Conservation (phyloP, 768 basidiomycete genomes). For the Amylocystis lapponica region DNA sequence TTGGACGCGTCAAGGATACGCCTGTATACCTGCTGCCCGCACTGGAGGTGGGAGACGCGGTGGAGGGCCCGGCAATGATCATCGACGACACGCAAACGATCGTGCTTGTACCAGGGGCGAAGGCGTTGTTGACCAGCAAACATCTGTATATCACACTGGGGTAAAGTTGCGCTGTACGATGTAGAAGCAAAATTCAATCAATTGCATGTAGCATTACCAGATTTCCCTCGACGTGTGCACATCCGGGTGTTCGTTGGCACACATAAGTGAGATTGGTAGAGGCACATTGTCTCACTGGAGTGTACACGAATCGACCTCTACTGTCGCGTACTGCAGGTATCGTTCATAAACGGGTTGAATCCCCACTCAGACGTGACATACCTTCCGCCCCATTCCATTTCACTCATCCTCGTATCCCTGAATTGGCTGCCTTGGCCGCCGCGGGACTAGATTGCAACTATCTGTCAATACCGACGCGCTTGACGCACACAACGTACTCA, state of each 20-base stretch:
- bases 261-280: too few species aligned
- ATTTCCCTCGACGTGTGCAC: too few species aligned
- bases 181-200: not conserved
- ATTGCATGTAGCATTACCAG: not conserved
- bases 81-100: conserved; percentile 96
- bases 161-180: conserved; percentile 4
- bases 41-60: conserved; percentile 61
- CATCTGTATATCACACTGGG: conserved; percentile 54
- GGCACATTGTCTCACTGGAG: too few species aligned
- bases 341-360: too few species aligned
- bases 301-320: too few species aligned
- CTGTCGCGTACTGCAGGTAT: too few species aligned
- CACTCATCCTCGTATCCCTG: conserved; percentile 70
- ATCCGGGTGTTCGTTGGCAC: too few species aligned
- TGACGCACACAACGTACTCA: conserved; percentile 33
- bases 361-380: too few species aligned
- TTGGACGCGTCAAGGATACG: conserved; percentile 71
- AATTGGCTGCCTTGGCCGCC: conserved; percentile 61
- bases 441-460: conserved; percentile 47
- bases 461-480: not conserved
- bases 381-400: too few species aligned
- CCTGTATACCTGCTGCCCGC: conserved; percentile 73
- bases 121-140: conserved; percentile 59
- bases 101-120: conserved; percentile 73
- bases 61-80: conserved; percentile 88